Percentiles rank a stretch among this genome's conserved stretches.
phyloP scores from a whole-genome alignment of 2,329 filamentous ascomycete species.

The Biscogniauxia mediterranea region DNA sequence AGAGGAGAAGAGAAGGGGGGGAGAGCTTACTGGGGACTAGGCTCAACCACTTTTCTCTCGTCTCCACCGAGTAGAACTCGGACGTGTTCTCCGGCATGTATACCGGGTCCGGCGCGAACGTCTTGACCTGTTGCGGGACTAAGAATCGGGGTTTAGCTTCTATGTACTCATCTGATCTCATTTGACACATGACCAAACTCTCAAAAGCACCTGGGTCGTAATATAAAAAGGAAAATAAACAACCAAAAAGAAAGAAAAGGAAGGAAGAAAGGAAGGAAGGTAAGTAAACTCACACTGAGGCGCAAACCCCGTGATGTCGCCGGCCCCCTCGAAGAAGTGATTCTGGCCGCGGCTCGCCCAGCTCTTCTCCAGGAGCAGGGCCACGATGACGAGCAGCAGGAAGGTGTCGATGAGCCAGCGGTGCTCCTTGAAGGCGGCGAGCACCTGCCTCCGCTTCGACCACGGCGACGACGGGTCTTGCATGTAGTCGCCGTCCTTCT shows the following conservation, averaged over 20 bases:
- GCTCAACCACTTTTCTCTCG: constrained; percentile 36
- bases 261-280: neutral
- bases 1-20: no score
- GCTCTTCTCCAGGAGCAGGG: constrained; percentile 34
- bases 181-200: neutral
- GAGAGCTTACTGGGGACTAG: constrained; percentile 37
- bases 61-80: constrained; percentile 38
- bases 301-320: constrained; percentile 41
- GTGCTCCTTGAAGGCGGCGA: constrained; percentile 22
- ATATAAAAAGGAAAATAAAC: no score
- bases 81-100: constrained; percentile 40
- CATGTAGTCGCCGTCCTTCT: constrained; percentile 29
- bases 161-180: no score
- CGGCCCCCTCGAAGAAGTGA: constrained; percentile 32
- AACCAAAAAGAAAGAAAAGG: neutral
- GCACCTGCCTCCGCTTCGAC: constrained; percentile 12
- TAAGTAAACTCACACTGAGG: constrained; percentile 33
- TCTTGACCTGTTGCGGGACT: constrained; percentile 40
- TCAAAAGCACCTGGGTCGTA: no score
- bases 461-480: constrained; percentile 7
- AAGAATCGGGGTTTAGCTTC: neutral
- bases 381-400: constrained; percentile 35
- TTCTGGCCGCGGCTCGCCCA: constrained; percentile 16
- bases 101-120: constrained; percentile 36
- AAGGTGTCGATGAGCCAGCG: constrained; percentile 35